Percentiles rank a stretch among this genome's conserved stretches.
phyloP scores from a whole-genome alignment of 2,329 filamentous ascomycete species.

The Coleophoma eucalyptorum region DNA sequence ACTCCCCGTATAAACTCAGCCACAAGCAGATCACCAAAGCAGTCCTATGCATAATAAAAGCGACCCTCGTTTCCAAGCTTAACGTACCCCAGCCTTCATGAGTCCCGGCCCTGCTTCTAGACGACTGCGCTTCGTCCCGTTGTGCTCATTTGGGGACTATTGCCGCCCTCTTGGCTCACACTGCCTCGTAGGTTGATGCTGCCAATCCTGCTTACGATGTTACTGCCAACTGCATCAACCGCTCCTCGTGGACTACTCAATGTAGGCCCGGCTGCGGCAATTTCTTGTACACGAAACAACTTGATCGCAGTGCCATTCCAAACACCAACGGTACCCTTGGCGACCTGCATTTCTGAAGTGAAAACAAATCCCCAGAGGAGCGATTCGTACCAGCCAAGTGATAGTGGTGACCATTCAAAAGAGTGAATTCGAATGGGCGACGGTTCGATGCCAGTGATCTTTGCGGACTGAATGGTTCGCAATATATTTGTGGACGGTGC shows the following conservation, averaged over 20 bases:
- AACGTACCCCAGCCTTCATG: too few species aligned
- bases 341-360: slow-evolving; percentile 81
- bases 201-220: slow-evolving; percentile 82
- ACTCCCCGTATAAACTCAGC: too few species aligned
- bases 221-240: slow-evolving; percentile 89
- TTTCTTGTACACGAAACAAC: slow-evolving; percentile 86
- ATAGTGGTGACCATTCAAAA: slow-evolving; percentile 90
- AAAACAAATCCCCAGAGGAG: slow-evolving; percentile 93
- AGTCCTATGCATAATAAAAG: too few species aligned
- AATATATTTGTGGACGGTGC: slow-evolving; percentile 41
- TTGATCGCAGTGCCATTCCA: slow-evolving; percentile 91
- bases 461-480: slow-evolving; percentile 53
- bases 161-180: not conserved
- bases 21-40: too few species aligned
- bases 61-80: too few species aligned
- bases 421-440: slow-evolving; percentile 75
- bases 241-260: slow-evolving; percentile 83
- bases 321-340: slow-evolving; percentile 82
- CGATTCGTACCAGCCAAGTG: slow-evolving; percentile 93
- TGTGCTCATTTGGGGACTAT: not conserved
- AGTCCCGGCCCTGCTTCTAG: not conserved
- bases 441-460: slow-evolving; percentile 70
- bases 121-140: not conserved
- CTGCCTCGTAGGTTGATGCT: slow-evolving; percentile 48
- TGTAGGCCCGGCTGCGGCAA: slow-evolving; percentile 73